Percentiles rank a stretch among this genome's conserved stretches.
phyloP scores from a whole-genome alignment of 768 basidiomycete genomes.

The Mycena epipterygia region DNA sequence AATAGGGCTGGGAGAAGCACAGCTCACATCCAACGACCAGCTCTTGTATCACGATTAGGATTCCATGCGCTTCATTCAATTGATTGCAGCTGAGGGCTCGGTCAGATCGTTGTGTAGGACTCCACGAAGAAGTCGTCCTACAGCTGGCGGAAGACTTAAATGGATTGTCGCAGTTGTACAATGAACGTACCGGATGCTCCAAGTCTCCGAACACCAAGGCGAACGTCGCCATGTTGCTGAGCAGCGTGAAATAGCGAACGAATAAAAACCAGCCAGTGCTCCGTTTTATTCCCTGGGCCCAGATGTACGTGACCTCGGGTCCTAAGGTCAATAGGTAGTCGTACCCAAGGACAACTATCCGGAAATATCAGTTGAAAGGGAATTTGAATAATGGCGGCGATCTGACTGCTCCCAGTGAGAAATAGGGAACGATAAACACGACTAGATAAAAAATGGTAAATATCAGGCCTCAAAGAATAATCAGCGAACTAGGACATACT shows the following conservation, averaged over 20 bases:
- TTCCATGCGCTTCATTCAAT: not conserved
- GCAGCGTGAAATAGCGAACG: constrained; percentile 10
- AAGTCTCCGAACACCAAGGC: not conserved
- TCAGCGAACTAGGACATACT: no score
- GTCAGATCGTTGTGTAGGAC: not conserved
- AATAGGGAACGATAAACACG: no score
- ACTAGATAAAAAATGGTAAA: no score
- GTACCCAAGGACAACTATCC: not conserved
- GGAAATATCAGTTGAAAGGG: not conserved
- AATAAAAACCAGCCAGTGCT: not conserved
- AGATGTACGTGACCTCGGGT: not conserved
- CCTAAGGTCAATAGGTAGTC: not conserved
- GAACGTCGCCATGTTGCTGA: not conserved
- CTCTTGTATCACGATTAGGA: not conserved
- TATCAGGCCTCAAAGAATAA: no score
- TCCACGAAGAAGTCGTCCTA: not conserved
- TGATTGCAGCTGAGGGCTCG: not conserved
- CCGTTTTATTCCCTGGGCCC: not conserved
- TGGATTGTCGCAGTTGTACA: not conserved
- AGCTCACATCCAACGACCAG: not conserved
- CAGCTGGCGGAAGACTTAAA: not conserved
- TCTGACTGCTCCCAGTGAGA: no score
- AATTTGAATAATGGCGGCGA: no score
- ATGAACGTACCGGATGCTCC: not conserved
- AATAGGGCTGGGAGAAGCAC: not conserved